Evolutionary conservation across 2,329 filamentous ascomycete genomes (phyloP), one percentile per base, ranked within the genome.

Genomic region (Celoporthe dispersa): DNA sequence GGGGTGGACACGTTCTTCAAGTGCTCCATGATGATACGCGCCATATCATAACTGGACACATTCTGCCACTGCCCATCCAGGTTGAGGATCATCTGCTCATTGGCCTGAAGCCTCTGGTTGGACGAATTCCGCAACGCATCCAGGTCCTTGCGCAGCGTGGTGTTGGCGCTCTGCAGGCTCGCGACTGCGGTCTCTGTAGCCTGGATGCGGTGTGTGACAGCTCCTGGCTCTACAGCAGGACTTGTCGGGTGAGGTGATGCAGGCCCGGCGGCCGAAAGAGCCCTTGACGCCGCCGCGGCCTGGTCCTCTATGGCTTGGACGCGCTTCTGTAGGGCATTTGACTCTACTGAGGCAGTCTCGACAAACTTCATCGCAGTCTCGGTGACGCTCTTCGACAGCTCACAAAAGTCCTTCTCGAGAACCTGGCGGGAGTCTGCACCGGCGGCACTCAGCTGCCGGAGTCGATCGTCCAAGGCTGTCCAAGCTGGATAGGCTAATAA

Each of bases 61-160:
- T 68, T 72, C 61, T 68, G 67, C 64, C 66, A 72, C 39, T 72
- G 70, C n/a, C 55, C 64, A 25, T 65, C 64, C 57, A 70, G 61
- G 12, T 53, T 66, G 22, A 66, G 55, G 5, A 68, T 61, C 70
- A 70, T 70, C 37, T 37, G 61, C 37, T 72, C 70, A 11, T 67
- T 66, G 7, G 65, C 68, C 3, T 31, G 22, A 25, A 39, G 51
- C n/a, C 51, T 51, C 53, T 22, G n/a, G 57, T 41, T 11, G 14
- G n/a, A 16, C 65, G 35, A 25, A 53, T 53, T 60, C 33, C 55
- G 64, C 51, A 61, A 48, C 28, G 9, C 12, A 8, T 25, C 25
- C 11, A 68, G 5, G 4, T 37, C 41, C 31, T 55, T 59, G 14
- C 44, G 61, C 6, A 70, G 1, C 25, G n/a, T 9, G 7, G 59